These are phyloP conservation scores for Xylaria hypoxylon DNA, from an alignment of 2,329 filamentous ascomycete species.

Conservation along the genomic window DNA sequence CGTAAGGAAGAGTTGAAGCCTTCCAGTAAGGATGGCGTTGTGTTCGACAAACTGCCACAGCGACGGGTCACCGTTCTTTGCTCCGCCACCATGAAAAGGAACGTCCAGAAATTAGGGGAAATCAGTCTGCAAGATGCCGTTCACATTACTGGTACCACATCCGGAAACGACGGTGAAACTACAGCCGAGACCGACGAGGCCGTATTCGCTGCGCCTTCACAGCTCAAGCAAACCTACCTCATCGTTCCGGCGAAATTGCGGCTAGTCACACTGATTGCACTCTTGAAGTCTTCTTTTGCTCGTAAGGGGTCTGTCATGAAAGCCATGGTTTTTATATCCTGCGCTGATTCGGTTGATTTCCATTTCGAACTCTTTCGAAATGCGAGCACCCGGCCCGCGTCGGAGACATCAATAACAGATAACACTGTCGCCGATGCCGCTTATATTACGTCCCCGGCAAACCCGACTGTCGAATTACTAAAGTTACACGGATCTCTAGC, in stretches of 20 bases:
- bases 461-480: constrained; percentile 79
- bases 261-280: constrained; percentile 85
- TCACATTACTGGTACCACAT: constrained; percentile 79
- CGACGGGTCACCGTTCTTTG: constrained; percentile 89
- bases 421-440: constrained; percentile 76
- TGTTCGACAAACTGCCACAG: constrained; percentile 74
- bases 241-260: constrained; percentile 90
- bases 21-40: constrained; percentile 68
- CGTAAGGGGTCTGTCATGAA: constrained; percentile 95
- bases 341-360: constrained; percentile 96
- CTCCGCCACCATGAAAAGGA: constrained; percentile 98
- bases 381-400: constrained; percentile 41
- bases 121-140: constrained; percentile 94
- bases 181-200: constrained; percentile 62
- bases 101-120: constrained; percentile 91
- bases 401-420: constrained; percentile 54
- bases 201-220: constrained; percentile 84
- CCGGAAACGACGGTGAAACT: constrained; percentile 59
- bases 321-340: constrained; percentile 95
- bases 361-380: constrained; percentile 85
- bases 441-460: constrained; percentile 79
- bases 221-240: constrained; percentile 92
- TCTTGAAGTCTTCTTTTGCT: constrained; percentile 88
- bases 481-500: constrained; percentile 92
- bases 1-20: constrained; percentile 71